Base-by-base conservation (phyloP, 2,329 filamentous ascomycete species). In the Metarhizium guizhouense region DNA sequence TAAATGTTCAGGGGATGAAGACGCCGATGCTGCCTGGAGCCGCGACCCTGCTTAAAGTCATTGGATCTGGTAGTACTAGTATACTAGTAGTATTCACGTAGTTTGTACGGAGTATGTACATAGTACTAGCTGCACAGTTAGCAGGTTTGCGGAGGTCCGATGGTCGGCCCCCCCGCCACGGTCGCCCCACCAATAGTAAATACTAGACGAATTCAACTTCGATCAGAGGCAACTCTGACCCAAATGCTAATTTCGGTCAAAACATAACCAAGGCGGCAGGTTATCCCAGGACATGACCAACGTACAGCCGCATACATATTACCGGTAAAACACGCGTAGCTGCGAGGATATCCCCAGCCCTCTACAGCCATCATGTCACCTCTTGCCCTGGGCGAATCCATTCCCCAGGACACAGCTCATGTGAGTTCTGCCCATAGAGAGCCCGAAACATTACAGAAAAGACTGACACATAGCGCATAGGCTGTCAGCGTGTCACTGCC, bases 401-500 rank as follows among this genome's bases (percentile, higher is more conserved):
- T 93, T 58, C 88, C 88, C 55, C 81, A 85, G 43, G 84, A 92
- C 67, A 92, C 88, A 56, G 82, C 86, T 56, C 88, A 93, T 76
- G 87, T 90, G 76, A 74, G 83, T 78, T 47, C 57, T 13, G 11
- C 42, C 13, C 2, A 4, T 38, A 25, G 20, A 13, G 18, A 16
- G 14, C 13, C 20, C 43, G 11, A 25, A 34, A 20, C 7, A 20
- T 7, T 2, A 48, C 8, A 18, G 18, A 7, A 6, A 11, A 42
- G 32, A 2, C 54, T 50, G 14, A 30, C 36, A 20, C 53, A 59
- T 30, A 20, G 29, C 25, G 30, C 14, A 52, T 38, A 96, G 92
- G 94, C 93, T 61, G 90, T 97, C 61, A 97, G 93, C 70, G 93
- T 97, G 47, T 97, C 94, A 16, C 76, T 99, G 30, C 94, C 94